Evolutionary conservation across 1,284 basidiomycete genomes (phyloP).

Genomic region (Ganoderma lucidum): DNA sequence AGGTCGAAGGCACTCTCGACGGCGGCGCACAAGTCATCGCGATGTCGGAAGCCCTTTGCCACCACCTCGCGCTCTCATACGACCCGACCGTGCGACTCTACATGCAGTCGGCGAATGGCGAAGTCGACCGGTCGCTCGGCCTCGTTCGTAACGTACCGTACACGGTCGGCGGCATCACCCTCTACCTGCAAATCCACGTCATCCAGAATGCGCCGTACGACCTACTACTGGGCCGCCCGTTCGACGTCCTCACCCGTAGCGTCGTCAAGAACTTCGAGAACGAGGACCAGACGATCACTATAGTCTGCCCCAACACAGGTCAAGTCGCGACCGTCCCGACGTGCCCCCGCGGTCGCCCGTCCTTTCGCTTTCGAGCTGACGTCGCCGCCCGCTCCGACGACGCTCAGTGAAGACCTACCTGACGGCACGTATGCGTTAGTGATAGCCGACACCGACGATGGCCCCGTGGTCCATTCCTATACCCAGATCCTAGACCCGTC

Average conservation of each 20-base stretch:
- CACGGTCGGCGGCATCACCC: constrained; percentile 14
- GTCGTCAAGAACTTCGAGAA: no score
- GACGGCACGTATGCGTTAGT: not conserved
- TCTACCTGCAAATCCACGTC: constrained; percentile 36
- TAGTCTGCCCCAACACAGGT: constrained; percentile 40
- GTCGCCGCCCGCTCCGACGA: not conserved
- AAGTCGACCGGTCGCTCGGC: constrained; percentile 34
- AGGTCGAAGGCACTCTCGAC: no score
- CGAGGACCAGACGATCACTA: constrained; percentile 30
- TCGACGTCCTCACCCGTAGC: constrained; percentile 39
- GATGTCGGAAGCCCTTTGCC: constrained; percentile 27
- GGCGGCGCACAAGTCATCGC: no score
- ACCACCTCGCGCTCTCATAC: constrained; percentile 26
- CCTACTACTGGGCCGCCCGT: constrained; percentile 44
- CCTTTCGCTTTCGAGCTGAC: constrained; percentile 34
- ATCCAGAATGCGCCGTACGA: constrained; percentile 41
- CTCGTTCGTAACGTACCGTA: no score
- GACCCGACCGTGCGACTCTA: constrained; percentile 26
- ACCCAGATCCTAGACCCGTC: not conserved
- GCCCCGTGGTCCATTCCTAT: not conserved
- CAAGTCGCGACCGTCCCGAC: no score
- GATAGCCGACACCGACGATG: not conserved
- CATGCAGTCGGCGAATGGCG: constrained; percentile 39
- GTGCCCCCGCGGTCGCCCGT: constrained; percentile 19
- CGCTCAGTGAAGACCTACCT: not conserved